These are phyloP conservation scores for Selaginella tamariscina DNA, from an alignment of 75 land plant genomes.

Conservation along the genomic window DNA sequence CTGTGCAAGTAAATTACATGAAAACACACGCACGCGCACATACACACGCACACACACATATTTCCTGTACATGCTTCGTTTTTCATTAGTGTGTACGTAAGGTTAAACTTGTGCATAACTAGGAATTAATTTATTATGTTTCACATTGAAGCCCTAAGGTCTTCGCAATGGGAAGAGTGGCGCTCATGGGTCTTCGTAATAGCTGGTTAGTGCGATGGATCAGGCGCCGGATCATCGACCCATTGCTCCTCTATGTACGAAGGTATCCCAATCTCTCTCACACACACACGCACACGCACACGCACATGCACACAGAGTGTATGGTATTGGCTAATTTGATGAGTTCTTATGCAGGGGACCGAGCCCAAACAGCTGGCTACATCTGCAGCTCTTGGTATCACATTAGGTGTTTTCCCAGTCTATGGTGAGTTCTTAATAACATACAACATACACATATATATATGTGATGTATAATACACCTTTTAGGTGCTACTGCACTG, in stretches of 20 bases:
- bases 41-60: too few species aligned
- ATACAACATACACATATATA: not conserved
- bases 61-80: too few species aligned
- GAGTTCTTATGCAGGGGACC: slow-evolving; percentile 26
- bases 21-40: too few species aligned
- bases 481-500: slow-evolving; percentile 62
- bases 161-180: too few species aligned
- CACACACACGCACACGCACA: too few species aligned
- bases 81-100: too few species aligned
- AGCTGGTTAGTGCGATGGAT: slow-evolving; percentile 39
- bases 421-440: slow-evolving; percentile 38
- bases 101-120: too few species aligned
- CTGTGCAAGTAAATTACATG: too few species aligned
- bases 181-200: not conserved
- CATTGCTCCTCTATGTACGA: slow-evolving; percentile 50
- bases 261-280: slow-evolving; percentile 25
- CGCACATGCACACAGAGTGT: too few species aligned
- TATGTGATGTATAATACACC: slow-evolving; percentile 8
- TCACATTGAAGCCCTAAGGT: too few species aligned
- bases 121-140: too few species aligned
- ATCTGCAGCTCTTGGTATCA: slow-evolving; percentile 73
- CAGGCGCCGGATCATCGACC: slow-evolving; percentile 49
- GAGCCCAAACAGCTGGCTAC: slow-evolving; percentile 81
- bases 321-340: not conserved
- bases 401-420: slow-evolving; percentile 79